Evolutionary conservation across 1,284 basidiomycete species (phyloP).

Genomic region (Fomitopsis palustris): DNA sequence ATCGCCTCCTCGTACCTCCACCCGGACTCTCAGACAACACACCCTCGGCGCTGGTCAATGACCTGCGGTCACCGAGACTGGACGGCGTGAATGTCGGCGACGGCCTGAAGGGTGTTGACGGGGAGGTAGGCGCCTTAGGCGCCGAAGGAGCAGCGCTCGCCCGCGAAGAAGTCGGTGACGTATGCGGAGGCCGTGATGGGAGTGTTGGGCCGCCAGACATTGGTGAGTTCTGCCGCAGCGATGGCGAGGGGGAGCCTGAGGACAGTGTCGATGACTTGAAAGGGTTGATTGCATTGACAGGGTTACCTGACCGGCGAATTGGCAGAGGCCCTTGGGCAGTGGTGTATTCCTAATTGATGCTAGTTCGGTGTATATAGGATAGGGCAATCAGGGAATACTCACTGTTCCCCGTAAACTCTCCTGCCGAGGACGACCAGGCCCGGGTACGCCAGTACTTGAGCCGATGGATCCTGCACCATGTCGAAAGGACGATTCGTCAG

Average conservation of each 20-base stretch:
- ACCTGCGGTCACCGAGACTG: conserved; percentile 42
- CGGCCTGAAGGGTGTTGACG: conserved; percentile 33
- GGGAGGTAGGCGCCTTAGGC: conserved; percentile 8
- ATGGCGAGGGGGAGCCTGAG: conserved; percentile 46
- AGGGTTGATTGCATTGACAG: conserved; percentile 50
- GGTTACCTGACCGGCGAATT: conserved; percentile 43
- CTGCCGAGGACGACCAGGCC: conserved; percentile 36
- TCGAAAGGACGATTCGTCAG: conserved; percentile 38
- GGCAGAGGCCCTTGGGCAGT: conserved; percentile 44
- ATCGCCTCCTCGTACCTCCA: conserved; percentile 28
- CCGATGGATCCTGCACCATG: conserved; percentile 32
- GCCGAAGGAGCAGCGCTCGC: neutral
- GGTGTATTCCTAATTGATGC: neutral
- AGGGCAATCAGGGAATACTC: conserved; percentile 8
- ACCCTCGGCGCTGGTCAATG: conserved; percentile 31
- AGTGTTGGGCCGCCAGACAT: conserved; percentile 27
- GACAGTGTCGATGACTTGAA: conserved; percentile 71
- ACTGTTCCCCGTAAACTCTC: conserved; percentile 40
- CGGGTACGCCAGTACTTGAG: conserved; percentile 27
- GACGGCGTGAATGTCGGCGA: conserved; percentile 47
- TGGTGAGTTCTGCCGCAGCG: conserved; percentile 42
- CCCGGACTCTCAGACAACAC: conserved; percentile 21
- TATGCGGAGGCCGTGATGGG: conserved; percentile 32
- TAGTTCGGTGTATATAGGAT: neutral
- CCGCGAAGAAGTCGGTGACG: conserved; percentile 39